phyloP scores from a whole-genome alignment of 2,329 filamentous ascomycete species.

The Pestalotiopsis sp. region DNA sequence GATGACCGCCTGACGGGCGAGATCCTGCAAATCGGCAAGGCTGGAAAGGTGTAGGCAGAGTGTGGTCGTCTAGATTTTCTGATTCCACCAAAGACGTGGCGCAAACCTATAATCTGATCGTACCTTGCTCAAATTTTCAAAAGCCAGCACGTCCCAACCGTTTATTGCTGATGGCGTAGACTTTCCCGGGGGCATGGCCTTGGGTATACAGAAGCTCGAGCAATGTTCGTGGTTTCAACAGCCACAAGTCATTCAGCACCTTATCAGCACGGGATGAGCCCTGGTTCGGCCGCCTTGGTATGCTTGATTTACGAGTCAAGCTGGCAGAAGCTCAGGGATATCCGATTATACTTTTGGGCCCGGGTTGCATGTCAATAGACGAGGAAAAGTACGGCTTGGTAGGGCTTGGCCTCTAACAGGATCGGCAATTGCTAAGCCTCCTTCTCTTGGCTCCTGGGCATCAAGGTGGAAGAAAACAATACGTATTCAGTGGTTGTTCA shows the following conservation, averaged over 20 bases:
- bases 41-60: slow-evolving; percentile 56
- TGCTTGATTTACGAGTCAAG: not conserved
- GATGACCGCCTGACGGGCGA: slow-evolving; percentile 71
- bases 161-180: not conserved
- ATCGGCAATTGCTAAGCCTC: slow-evolving; percentile 8
- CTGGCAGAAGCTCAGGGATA: not conserved
- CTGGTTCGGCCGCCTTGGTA: slow-evolving; percentile 2
- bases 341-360: not conserved
- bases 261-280: slow-evolving; percentile 5
- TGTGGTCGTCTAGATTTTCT: not conserved
- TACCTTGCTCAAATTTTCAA: not conserved
- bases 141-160: not conserved
- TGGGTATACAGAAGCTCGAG: not conserved
- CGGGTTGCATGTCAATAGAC: not conserved
- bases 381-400: slow-evolving; percentile 5
- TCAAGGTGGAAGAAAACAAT: not conserved
- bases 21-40: slow-evolving; percentile 87
- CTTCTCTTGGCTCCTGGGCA: not conserved
- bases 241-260: not conserved
- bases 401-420: not conserved
- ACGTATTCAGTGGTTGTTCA: not conserved
- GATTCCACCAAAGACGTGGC: not conserved
- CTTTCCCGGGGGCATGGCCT: not conserved
- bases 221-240: not conserved
- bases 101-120: not conserved